Conservation (phyloP, 192 early-diverging fungal genomes). For the Funneliformis mosseae region DNA sequence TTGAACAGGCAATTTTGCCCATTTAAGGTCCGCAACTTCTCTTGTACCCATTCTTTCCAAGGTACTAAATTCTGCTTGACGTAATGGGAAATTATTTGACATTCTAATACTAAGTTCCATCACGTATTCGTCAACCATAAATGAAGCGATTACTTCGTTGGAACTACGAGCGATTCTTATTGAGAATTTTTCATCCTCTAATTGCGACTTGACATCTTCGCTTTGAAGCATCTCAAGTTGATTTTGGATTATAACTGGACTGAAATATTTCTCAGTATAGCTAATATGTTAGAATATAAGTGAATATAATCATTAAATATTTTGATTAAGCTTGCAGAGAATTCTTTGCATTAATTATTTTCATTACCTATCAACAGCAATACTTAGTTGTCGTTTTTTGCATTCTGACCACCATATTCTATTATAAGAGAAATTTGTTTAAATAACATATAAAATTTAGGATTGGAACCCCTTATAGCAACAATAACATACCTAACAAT, state of each 20-base stretch:
- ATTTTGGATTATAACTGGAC: slow-evolving; percentile 57
- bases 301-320: too few species aligned
- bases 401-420: slow-evolving; percentile 79
- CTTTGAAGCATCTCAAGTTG: slow-evolving; percentile 62
- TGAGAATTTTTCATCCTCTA: slow-evolving; percentile 62
- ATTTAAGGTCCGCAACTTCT: slow-evolving; percentile 66
- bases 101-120: slow-evolving; percentile 75
- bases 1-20: slow-evolving; percentile 56
- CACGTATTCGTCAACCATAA: slow-evolving; percentile 76
- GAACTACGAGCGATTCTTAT: slow-evolving; percentile 63
- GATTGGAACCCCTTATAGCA: too few species aligned
- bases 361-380: slow-evolving; percentile 68
- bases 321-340: neutral
- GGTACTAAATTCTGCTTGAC: slow-evolving; percentile 70
- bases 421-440: neutral
- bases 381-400: slow-evolving; percentile 72
- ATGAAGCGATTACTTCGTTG: slow-evolving; percentile 71
- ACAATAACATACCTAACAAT: slow-evolving; percentile 54
- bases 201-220: slow-evolving; percentile 45
- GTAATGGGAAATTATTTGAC: slow-evolving; percentile 70
- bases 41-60: slow-evolving; percentile 66
- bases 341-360: neutral
- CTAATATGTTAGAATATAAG: slow-evolving; percentile 28
- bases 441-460: neutral
- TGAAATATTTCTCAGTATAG: slow-evolving; percentile 75